phyloP scores from a whole-genome alignment of 345 rosid species.

The Leavenworthia alabamica region DNA sequence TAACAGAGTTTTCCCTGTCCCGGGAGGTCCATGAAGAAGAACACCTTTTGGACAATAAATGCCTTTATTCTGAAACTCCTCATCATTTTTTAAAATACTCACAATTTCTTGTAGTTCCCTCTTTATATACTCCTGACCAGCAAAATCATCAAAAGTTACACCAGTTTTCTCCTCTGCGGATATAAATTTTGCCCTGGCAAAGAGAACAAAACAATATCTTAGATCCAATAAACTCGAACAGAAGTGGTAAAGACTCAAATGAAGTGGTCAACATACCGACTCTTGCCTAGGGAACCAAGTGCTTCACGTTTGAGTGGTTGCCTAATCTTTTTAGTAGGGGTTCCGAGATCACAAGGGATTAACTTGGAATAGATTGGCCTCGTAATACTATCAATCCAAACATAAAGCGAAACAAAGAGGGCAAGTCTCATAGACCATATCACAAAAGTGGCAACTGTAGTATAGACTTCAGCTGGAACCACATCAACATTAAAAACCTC shows the following conservation, averaged over 20 bases:
- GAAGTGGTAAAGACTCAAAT: not conserved
- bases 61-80: constrained; percentile 85
- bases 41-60: constrained; percentile 98
- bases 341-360: constrained; percentile 89
- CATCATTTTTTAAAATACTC: constrained; percentile 77
- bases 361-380: constrained; percentile 87
- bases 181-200: constrained; percentile 75
- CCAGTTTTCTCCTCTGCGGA: constrained; percentile 97
- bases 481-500: constrained; percentile 75
- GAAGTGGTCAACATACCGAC: constrained; percentile 49
- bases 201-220: not conserved
- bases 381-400: constrained; percentile 71
- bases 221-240: not conserved
- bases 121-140: constrained; percentile 95
- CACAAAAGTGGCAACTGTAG: constrained; percentile 78
- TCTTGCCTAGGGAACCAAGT: constrained; percentile 90
- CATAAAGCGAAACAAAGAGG: constrained; percentile 57
- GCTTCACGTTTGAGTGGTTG: constrained; percentile 67
- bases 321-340: constrained; percentile 44
- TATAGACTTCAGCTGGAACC: constrained; percentile 72
- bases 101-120: constrained; percentile 90
- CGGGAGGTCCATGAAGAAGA: constrained; percentile 95
- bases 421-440: constrained; percentile 93
- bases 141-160: constrained; percentile 92
- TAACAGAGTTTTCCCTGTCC: constrained; percentile 91